Evolutionary conservation across 2,329 filamentous ascomycete genomes (phyloP).

Genomic region (Cladosporium austrohemisphaericum): DNA sequence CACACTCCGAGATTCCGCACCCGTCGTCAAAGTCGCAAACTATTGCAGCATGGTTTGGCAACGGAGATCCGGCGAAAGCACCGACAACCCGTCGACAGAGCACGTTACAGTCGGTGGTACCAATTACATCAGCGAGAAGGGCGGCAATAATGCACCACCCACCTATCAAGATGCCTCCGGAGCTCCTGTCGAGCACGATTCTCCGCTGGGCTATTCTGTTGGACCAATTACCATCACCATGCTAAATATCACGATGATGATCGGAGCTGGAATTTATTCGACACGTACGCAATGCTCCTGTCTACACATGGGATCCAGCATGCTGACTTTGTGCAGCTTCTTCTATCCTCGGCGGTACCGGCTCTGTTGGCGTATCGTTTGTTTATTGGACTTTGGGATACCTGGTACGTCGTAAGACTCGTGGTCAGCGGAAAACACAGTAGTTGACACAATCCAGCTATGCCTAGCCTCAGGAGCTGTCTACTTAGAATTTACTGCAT

Average conservation of each 20-base stretch:
- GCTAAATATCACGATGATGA: conserved; percentile 55
- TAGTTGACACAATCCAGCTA: conserved; percentile 33
- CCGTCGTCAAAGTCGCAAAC: neutral
- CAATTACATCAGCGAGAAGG: conserved; percentile 41
- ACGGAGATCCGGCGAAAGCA: neutral
- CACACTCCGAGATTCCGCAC: neutral
- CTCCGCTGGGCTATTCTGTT: conserved; percentile 59
- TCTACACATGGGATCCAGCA: neutral
- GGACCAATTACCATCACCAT: conserved; percentile 56
- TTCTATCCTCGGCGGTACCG: conserved; percentile 54
- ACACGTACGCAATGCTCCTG: conserved; percentile 48
- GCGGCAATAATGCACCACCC: conserved; percentile 48
- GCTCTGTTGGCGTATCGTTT: conserved; percentile 59
- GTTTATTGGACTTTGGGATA: conserved; percentile 64
- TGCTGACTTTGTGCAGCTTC: conserved; percentile 42
- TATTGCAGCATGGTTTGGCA: neutral
- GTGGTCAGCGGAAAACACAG: conserved; percentile 53
- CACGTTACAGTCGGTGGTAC: conserved; percentile 36
- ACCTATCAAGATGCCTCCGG: conserved; percentile 60
- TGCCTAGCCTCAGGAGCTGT: conserved; percentile 35
- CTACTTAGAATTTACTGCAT: conserved; percentile 62
- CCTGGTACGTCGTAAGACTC: too few relatives aligned
- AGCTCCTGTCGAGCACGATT: conserved; percentile 57
- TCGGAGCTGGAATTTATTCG: conserved; percentile 51
- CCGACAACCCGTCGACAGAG: neutral